Evolutionary conservation across 2,329 filamentous ascomycete genomes (phyloP), one percentile per base, ranked within the genome.

Genomic region (Metarhizium brunneum): DNA sequence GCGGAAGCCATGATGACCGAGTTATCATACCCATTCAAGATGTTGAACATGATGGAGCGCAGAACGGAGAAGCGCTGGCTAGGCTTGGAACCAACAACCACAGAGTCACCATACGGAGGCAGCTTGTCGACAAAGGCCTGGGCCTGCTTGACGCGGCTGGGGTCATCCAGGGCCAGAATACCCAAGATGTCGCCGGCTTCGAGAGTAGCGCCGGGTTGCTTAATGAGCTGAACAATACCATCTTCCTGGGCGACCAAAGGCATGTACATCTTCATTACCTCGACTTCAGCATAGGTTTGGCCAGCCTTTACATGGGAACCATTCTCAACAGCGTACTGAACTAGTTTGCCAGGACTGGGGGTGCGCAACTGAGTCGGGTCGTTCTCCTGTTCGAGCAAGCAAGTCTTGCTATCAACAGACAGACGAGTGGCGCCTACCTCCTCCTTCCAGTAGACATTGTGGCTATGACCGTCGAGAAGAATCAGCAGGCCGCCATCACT

Each of bases 211-310:
- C 94, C 94, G 60, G 94, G 94, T 76, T 97, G 94, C 83, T 99
- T 99, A 80, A 99, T 96, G 66, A 99, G 83, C 76, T 96, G 94
- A 56, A 99, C 92, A 54, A 95, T 82, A 78, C 94, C 94, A 65
- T 96, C 94, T 72, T 99, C 94, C 69, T 92, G 87, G 2, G 94
- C 89, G 59, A 99, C 82, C 55, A 99, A 81, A 66, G 94, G 94
- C 94, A 99, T 99, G 82, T 97, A 97, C 94, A 99, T 99, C 82
- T 99, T 99, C 94, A 99, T 99, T 74, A 99, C 94, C 75, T 99
- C 94, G 45, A 99, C 92, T 73, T 99, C 94, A 55, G 94, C 94
- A 68, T 91, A 99, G 38, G 92, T 80, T 72, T 97, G 89, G 56
- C 92, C 92, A 64, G 95, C 90, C 72, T 84, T 87, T 72, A 99